phyloP scores from a whole-genome alignment of 345 rosid species.

The Punica granatum region DNA sequence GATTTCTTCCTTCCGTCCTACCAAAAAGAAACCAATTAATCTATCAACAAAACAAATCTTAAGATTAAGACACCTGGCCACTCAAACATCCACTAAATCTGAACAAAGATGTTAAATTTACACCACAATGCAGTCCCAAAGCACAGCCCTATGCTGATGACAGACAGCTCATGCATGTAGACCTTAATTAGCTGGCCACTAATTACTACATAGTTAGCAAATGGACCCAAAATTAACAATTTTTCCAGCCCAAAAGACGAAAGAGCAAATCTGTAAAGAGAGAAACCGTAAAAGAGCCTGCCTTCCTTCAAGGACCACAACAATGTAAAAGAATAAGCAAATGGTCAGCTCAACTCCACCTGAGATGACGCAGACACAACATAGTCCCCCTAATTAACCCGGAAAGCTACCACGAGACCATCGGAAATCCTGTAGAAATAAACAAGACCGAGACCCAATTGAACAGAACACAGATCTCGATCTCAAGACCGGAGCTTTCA shows the following conservation, averaged over 20 bases:
- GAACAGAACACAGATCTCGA: constrained; percentile 39
- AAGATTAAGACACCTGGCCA: background rate
- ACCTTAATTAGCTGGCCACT: background rate
- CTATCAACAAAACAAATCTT: background rate
- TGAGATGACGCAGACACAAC: background rate
- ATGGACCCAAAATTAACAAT: background rate
- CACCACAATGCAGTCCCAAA: constrained; percentile 10
- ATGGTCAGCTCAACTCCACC: constrained; percentile 9
- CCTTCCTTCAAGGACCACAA: constrained; percentile 23
- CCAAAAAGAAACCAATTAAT: background rate
- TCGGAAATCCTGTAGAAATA: constrained; percentile 5
- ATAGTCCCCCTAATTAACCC: constrained; percentile 11
- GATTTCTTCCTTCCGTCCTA: constrained; percentile 11
- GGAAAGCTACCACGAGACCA: constrained; percentile 2
- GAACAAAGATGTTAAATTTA: constrained; percentile 8
- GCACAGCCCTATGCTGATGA: background rate
- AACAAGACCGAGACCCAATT: constrained; percentile 14
- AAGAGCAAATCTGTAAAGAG: background rate
- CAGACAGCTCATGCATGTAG: background rate
- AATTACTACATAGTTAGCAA: background rate
- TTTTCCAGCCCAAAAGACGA: background rate
- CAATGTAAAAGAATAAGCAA: constrained; percentile 14
- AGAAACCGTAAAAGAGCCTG: constrained; percentile 8
- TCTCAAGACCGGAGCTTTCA: constrained; percentile 11
- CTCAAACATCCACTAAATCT: constrained; percentile 1